These are phyloP conservation scores for Hypsizygus ulmarius DNA, from an alignment of 1,284 basidiomycete genomes.

Conservation along the genomic window DNA sequence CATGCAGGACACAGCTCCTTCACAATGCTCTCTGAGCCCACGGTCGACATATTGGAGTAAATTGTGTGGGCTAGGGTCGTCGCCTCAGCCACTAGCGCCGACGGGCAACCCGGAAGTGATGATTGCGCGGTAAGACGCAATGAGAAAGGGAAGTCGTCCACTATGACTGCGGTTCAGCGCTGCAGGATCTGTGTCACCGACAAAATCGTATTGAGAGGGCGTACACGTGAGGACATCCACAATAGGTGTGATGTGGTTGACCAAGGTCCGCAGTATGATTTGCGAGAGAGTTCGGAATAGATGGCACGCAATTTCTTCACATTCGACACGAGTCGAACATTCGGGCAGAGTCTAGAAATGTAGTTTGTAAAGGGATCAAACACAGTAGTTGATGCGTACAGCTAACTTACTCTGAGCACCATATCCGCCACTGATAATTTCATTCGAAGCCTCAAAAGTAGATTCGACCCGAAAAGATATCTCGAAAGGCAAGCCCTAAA, in stretches of 20 bases:
- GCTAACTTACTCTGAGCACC: constrained; percentile 7
- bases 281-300: constrained; percentile 13
- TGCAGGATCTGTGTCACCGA: neutral
- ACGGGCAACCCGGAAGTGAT: constrained; percentile 7
- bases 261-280: constrained; percentile 13
- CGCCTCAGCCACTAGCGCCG: constrained; percentile 5
- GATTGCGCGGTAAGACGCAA: constrained; percentile 10
- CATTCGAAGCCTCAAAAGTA: constrained; percentile 15
- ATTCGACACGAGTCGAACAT: constrained; percentile 6
- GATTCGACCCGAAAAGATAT: constrained; percentile 12
- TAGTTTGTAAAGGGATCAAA: neutral
- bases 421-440: constrained; percentile 10
- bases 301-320: constrained; percentile 12
- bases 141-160: constrained; percentile 9
- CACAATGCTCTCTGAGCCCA: constrained; percentile 3
- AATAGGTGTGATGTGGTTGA: constrained; percentile 13
- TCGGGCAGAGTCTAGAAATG: constrained; percentile 11
- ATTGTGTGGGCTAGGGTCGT: constrained; percentile 4
- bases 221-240: constrained; percentile 11
- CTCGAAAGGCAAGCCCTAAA: constrained; percentile 14
- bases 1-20: constrained; percentile 13
- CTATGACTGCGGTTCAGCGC: neutral
- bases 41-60: neutral
- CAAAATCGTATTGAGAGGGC: constrained; percentile 1
- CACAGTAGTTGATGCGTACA: neutral